phyloP scores from a whole-genome alignment of 2,329 filamentous ascomycete genomes.

The Mariannaea sp. region DNA sequence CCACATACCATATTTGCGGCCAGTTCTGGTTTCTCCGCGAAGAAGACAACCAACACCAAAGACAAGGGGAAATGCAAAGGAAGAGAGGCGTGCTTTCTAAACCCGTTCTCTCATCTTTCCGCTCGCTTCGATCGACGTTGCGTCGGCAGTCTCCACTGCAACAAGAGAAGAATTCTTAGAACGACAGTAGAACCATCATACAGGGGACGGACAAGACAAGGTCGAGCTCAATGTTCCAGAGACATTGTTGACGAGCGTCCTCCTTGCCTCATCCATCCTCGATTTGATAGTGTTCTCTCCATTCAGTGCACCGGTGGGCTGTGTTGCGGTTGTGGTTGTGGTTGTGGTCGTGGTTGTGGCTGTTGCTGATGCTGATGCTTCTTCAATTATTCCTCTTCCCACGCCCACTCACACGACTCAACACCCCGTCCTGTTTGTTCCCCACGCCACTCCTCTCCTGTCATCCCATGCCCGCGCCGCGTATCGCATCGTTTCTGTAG shows the following conservation, averaged over 20 bases:
- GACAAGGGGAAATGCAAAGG: constrained; percentile 9
- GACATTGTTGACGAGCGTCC: constrained; percentile 8
- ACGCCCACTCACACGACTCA: constrained; percentile 13
- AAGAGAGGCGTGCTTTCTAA: constrained; percentile 3
- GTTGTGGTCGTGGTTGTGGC: background rate
- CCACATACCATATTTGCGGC: constrained; percentile 1
- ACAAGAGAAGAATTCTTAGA: constrained; percentile 2
- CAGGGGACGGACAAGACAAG: constrained; percentile 25
- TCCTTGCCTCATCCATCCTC: background rate
- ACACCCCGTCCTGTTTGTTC: constrained; percentile 3
- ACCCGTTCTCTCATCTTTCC: constrained; percentile 19
- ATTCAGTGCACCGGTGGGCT: too few relatives aligned
- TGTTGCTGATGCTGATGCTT: background rate
- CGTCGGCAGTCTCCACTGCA: constrained; percentile 23
- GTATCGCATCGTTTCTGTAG: constrained; percentile 30
- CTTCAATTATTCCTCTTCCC: background rate
- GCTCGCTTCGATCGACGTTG: constrained; percentile 24
- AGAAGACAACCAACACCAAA: constrained; percentile 8
- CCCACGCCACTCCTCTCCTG: constrained; percentile 29
- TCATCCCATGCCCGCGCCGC: constrained; percentile 28
- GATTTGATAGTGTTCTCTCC: background rate
- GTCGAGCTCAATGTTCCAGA: constrained; percentile 27
- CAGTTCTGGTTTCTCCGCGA: background rate
- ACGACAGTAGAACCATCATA: constrained; percentile 31
- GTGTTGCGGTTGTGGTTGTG: background rate